Evolutionary conservation across 225 moss, liverwort and hornwort genomes (phyloP), one percentile per base, ranked within the genome.

Genomic region (Marchantia polymorpha): DNA sequence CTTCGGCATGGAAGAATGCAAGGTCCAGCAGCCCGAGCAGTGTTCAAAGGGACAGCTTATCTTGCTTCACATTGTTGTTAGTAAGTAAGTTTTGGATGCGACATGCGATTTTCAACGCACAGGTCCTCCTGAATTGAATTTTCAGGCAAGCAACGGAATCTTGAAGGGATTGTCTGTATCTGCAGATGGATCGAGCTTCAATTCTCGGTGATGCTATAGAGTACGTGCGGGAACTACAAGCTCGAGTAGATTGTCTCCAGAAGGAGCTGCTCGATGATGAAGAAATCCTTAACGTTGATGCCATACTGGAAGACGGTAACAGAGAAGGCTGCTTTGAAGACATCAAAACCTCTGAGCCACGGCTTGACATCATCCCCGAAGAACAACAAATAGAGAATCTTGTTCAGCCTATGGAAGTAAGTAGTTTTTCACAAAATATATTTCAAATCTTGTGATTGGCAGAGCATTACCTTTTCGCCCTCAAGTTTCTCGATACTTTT

Each of bases 201-300:
- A 99, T 99, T 78, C 83, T 99, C 31, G 99, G 99, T 23, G 99
- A 99, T 82, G 99, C 99, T 27, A 99, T 99, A 52, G 99, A 99
- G 86, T 99, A 99, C 46, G 95, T 99, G 81, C 92, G 92, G 86
- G 97, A 99, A 73, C 83, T 99, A 29, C 97, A 99, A 85, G 92
- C 92, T 56, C 92, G 93, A 69, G 97, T 99, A 61, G 93, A 99
- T 84, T 91, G 90, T 56, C 78, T 99, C 68, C 93, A 95, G 55
- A 89, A 90, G 73, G 92, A 92, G 59, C 58, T 90, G 55, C 86
- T 90, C 55, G 86, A 84, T 63, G 85, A 83, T 22, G 58, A 56
- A 25, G 77, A 80, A 50, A 1, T 67, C 10, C 16, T 64, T 47
- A 46, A 80, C 27, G 73, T 58, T 3, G 65, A 55, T 12, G 31